Evolutionary conservation across 495 filamentous ascomycete species (phyloP).

Genomic region (Penicillium maclennaniae): DNA sequence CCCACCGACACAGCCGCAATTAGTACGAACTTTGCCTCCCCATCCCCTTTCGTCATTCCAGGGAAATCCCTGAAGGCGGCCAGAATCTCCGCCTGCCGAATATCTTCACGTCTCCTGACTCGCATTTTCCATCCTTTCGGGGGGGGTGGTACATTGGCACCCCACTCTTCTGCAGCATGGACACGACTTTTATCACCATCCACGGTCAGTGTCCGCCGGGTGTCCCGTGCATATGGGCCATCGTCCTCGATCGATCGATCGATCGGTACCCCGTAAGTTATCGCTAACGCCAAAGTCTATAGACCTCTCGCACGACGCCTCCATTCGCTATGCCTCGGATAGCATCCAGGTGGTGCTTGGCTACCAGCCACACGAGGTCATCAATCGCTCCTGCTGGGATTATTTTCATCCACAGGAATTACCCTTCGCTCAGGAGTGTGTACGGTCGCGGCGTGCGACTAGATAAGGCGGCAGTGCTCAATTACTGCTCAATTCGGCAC

Average conservation of each 20-base stretch:
- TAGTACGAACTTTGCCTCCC: not conserved
- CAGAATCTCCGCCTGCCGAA: too few species aligned
- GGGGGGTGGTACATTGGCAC: slow-evolving; percentile 16
- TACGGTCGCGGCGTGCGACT: slow-evolving; percentile 71
- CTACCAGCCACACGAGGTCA: slow-evolving; percentile 70
- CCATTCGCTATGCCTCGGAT: slow-evolving; percentile 78
- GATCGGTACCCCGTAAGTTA: too few species aligned
- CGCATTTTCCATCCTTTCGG: not conserved
- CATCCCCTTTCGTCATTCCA: not conserved
- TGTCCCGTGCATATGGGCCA: not conserved
- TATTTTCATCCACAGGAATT: slow-evolving; percentile 84
- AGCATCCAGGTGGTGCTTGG: slow-evolving; percentile 80
- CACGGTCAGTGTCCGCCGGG: slow-evolving; percentile 58
- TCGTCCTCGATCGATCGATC: not conserved
- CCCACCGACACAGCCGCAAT: not conserved
- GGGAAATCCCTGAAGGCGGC: not conserved
- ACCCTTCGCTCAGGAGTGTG: slow-evolving; percentile 65
- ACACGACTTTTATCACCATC: slow-evolving; percentile 91
- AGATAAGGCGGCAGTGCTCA: slow-evolving; percentile 81
- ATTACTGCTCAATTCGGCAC: slow-evolving; percentile 71
- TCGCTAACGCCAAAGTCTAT: slow-evolving; percentile 6
- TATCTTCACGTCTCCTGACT: not conserved
- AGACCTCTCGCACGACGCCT: slow-evolving; percentile 75
- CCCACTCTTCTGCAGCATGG: slow-evolving; percentile 52
- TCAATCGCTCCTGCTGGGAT: slow-evolving; percentile 75